phyloP scores from a whole-genome alignment of 2,329 filamentous ascomycete species.

The Penicillium griseofulvum region DNA sequence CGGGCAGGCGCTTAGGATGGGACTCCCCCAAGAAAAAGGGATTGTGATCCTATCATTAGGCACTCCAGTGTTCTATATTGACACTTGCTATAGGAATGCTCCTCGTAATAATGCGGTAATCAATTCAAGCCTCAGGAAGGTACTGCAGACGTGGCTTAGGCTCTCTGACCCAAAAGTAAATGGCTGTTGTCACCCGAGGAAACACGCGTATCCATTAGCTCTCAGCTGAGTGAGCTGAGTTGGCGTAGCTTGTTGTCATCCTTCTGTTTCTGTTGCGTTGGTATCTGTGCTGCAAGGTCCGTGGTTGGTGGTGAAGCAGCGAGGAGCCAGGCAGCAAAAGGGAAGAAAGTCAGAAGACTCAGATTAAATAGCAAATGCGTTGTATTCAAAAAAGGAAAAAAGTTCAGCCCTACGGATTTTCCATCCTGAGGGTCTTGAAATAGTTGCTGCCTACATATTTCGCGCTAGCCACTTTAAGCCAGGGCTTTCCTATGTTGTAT shows the following conservation, averaged over 20 bases:
- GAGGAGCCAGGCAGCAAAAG: not conserved
- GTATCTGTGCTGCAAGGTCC: not conserved
- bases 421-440: not conserved
- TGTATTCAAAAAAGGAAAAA: not conserved
- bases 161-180: not conserved
- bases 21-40: not conserved
- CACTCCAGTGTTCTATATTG: not conserved
- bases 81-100: not conserved
- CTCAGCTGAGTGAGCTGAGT: not conserved
- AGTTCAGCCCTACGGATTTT: not conserved
- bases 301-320: not conserved
- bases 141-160: not conserved
- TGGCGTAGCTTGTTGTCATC: not conserved
- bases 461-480: not conserved
- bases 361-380: too few species aligned
- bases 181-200: not conserved
- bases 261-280: not conserved
- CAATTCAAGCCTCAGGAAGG: not conserved
- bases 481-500: not conserved
- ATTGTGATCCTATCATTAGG: not conserved
- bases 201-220: too few species aligned
- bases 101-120: not conserved
- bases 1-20: not conserved
- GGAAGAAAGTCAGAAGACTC: not conserved
- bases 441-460: not conserved